Evolutionary conservation across 2,329 filamentous ascomycete genomes (phyloP), one percentile per base, ranked within the genome.

Genomic region (Myriosclerotinia scirpicola): DNA sequence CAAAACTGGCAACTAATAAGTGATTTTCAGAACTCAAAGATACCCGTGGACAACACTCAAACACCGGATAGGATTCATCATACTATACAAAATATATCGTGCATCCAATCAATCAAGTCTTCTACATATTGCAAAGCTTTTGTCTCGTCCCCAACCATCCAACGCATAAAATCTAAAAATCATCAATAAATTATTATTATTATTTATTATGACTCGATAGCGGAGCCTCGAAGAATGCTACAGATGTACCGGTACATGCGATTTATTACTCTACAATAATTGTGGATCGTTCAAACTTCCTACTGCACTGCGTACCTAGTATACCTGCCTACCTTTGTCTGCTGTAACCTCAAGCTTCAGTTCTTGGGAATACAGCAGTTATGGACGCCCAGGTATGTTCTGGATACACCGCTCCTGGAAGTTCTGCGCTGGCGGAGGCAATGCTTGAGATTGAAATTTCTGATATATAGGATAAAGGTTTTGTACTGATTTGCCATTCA

Each of bases 371-470:
- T 40, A 62, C 68, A 65, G 67, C 56, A 67, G 70, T 70, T 69
- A 76, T 76, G 75, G 75, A 76, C 67, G 66, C 68, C 65, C 74
- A 76, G 70, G 75, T 75, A 73, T 69, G 70, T 71, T 66, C 36
- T 34, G 30, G 62, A 67, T 63, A 69, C 61, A 67, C 55, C 67
- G 68, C 64, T 42, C 26, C 44, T n/a, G 5, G 34, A 17, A 60
- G 11, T 44, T 59, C 26, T 52, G 26, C 38, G 56, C 54, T 50
- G 36, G 44, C 44, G 34, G 55, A 17, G 34, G 11, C 26, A 36
- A 15, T 36, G 17, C 36, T 53, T 9, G 46, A 34, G 46, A 36
- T 26, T 22, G 44, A 22, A 34, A n/a, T 36, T 42, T 52, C 12
- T 40, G 53, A 44, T 11, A 42, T 26, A 22, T 44, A 8, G 14